These are phyloP conservation scores for Arthrobotrys pseudoclavata DNA, from an alignment of 2,329 filamentous ascomycete genomes.

Conservation along the genomic window DNA sequence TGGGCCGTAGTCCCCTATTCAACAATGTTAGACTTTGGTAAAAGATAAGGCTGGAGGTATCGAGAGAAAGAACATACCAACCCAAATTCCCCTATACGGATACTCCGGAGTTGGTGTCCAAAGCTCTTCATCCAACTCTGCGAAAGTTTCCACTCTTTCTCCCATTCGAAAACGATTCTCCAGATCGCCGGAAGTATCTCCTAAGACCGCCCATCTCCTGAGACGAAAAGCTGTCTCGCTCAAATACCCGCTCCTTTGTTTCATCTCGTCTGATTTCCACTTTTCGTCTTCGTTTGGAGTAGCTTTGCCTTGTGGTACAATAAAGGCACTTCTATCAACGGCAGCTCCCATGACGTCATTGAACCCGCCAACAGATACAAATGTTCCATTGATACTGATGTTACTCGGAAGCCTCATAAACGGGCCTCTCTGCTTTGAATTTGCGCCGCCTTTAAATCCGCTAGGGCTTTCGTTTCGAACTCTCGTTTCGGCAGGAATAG, in stretches of 20 bases:
- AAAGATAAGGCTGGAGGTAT: neutral
- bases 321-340: constrained; percentile 52
- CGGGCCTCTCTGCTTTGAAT: constrained; percentile 35
- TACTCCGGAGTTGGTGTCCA: constrained; percentile 85
- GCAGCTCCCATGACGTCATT: constrained; percentile 33
- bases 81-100: constrained; percentile 91
- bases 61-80: constrained; percentile 70
- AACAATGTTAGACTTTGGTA: neutral
- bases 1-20: constrained; percentile 77
- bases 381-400: constrained; percentile 54
- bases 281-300: constrained; percentile 12
- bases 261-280: constrained; percentile 37
- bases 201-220: constrained; percentile 48
- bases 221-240: constrained; percentile 40
- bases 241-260: constrained; percentile 31
- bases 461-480: constrained; percentile 52
- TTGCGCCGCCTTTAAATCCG: constrained; percentile 35
- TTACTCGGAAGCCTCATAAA: constrained; percentile 45
- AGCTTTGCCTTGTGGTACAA: neutral
- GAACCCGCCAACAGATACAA: constrained; percentile 28
- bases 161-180: constrained; percentile 53
- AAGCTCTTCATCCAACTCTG: constrained; percentile 78
- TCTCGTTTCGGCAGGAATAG: constrained; percentile 60
- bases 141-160: constrained; percentile 70
- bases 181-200: constrained; percentile 24